A percentile compares a stretch with the other conserved stretches of the same genome.
Conservation (phyloP, 2,329 filamentous ascomycete genomes). For the Cladorrhinum sp. region DNA sequence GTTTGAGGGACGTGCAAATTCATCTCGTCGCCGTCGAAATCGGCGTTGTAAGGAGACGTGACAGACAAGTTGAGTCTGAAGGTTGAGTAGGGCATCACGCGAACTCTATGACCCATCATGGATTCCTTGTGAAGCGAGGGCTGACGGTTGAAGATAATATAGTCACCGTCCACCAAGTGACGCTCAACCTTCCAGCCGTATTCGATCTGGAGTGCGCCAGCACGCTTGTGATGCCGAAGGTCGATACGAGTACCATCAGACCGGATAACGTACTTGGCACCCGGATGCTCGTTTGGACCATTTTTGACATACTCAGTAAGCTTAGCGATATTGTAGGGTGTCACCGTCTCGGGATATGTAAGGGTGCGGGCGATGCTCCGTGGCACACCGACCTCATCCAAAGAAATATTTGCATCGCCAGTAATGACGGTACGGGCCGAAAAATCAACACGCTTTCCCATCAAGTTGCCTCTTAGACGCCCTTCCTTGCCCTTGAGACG, state of each 20-base stretch:
- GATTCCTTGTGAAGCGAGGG: constrained; percentile 99
- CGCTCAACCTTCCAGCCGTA: constrained; percentile 99
- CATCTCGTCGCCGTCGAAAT: constrained; percentile 99
- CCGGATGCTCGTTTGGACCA: constrained; percentile 90
- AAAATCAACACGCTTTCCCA: constrained; percentile 99
- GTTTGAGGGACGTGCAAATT: constrained; percentile 98
- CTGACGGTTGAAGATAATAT: constrained; percentile 99
- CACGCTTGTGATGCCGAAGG: constrained; percentile 86
- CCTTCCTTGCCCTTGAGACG: constrained; percentile 99
- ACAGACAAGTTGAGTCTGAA: constrained; percentile 97
- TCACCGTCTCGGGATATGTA: constrained; percentile 96
- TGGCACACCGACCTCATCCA: constrained; percentile 96
- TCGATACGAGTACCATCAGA: constrained; percentile 93
- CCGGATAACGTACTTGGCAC: constrained; percentile 93
- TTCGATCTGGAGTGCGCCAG: constrained; percentile 79
- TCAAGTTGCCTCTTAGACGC: constrained; percentile 94
- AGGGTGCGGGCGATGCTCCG: constrained; percentile 87
- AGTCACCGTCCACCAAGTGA: constrained; percentile 92
- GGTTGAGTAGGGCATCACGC: constrained; percentile 98
- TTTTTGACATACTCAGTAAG: constrained; percentile 87
- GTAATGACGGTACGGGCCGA: constrained; percentile 99
- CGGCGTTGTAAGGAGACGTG: constrained; percentile 97
- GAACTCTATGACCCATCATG: constrained; percentile 99
- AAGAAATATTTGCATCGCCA: constrained; percentile 91
- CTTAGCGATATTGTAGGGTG: constrained; percentile 94